Conservation (phyloP, 1,284 basidiomycete genomes). For the Boletus albobrunnescens region DNA sequence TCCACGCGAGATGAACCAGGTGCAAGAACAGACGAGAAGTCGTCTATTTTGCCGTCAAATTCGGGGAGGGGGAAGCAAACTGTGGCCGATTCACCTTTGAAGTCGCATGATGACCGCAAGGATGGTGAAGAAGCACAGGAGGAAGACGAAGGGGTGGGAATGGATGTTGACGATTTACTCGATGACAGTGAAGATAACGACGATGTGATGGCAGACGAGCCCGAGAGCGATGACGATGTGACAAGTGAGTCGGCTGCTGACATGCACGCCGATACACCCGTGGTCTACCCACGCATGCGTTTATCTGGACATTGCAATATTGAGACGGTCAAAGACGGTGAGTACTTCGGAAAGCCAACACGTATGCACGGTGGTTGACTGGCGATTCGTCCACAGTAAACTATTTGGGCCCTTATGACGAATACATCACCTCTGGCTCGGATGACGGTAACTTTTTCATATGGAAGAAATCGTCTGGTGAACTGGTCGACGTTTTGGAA, state of each 20-base stretch:
- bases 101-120: background rate
- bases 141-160: constrained; percentile 21
- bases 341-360: constrained; percentile 25
- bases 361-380: background rate
- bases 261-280: constrained; percentile 44
- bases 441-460: constrained; percentile 87
- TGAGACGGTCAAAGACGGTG: constrained; percentile 89
- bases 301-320: constrained; percentile 79
- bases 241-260: constrained; percentile 27
- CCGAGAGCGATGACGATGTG: constrained; percentile 36
- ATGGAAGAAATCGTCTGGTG: constrained; percentile 71
- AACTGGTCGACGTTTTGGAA: constrained; percentile 74
- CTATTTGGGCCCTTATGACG: constrained; percentile 75
- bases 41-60: constrained; percentile 26
- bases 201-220: constrained; percentile 15
- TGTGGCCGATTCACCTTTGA: background rate
- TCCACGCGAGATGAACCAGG: constrained; percentile 69
- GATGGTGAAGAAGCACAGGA: constrained; percentile 6
- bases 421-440: constrained; percentile 82
- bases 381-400: constrained; percentile 54
- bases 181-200: constrained; percentile 23
- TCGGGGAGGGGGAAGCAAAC: background rate
- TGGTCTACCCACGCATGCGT: constrained; percentile 63
- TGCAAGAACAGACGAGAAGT: background rate
- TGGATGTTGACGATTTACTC: constrained; percentile 25